Base-by-base conservation (phyloP, 108 stramenopile species). In the Chaetoceros muelleri region DNA sequence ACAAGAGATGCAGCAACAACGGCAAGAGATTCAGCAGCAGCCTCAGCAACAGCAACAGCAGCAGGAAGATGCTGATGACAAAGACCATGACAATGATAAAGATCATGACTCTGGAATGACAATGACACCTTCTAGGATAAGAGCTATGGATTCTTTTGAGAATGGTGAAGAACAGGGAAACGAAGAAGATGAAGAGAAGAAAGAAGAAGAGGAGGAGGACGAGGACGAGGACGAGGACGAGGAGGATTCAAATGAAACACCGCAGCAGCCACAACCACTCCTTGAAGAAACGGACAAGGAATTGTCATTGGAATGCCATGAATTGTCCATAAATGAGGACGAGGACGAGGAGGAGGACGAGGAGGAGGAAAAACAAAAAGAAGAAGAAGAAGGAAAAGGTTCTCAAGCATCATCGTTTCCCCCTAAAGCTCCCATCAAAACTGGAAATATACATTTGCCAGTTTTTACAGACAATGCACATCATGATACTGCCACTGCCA, bases 301-400 rank as follows among this genome's bases (percentile, higher is more conserved):
- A 28, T 10, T 28, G 5, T 3, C 26, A 55, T 10, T 10, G 5
- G 7, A 30, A 7, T 16, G 53, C 8, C 18, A 28, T 30, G 25
- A 55, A 28, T 5, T 27, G 5, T 50, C 59, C 20, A 23, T 29
- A 24, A 16, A 55, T 34, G 2, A 20, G 22, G 23, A 34, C 46
- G 10, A 26, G 18, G 24, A 17, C 48, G 64, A 65, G 27, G 49
- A 52, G 25, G 22, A 21, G 1, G 45, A 45, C 44, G 2, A 45
- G 10, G n/a, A n/a, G n/a, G n/a, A n/a, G n/a, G n/a, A n/a, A n/a
- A n/a, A n/a, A n/a, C n/a, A n/a, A n/a, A n/a, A n/a, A n/a, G n/a
- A n/a, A n/a, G n/a, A n/a, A n/a, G n/a, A n/a, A n/a, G n/a, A n/a
- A n/a, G n/a, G n/a, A n/a, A n/a, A n/a, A n/a, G n/a, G n/a, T n/a